Conservation (phyloP, 2,329 filamentous ascomycete genomes). For the Mollisia scopiformis region DNA sequence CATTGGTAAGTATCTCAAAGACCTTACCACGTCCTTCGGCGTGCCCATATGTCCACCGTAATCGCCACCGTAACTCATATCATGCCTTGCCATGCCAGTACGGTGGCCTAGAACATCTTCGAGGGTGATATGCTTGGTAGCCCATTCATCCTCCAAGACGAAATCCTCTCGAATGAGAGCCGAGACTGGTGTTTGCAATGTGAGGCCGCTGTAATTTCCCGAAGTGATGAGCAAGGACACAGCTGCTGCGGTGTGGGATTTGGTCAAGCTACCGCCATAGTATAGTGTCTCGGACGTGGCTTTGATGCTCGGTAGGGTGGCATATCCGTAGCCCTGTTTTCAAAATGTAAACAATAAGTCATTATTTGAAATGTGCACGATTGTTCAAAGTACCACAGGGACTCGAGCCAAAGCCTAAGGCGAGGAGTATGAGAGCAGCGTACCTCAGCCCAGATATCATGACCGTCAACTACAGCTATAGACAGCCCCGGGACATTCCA, state of each 20-base stretch:
- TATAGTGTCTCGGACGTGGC: slow-evolving; percentile 54
- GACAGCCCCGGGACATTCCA: slow-evolving; percentile 54
- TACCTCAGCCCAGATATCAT: slow-evolving; percentile 45
- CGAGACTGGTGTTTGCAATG: slow-evolving; percentile 52
- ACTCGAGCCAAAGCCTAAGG: not conserved
- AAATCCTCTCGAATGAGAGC: slow-evolving; percentile 55
- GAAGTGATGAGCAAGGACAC: slow-evolving; percentile 53
- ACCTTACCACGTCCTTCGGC: slow-evolving; percentile 40
- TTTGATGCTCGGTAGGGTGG: slow-evolving; percentile 39
- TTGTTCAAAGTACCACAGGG: not conserved
- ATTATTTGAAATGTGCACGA: too few relatives aligned
- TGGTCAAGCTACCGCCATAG: slow-evolving; percentile 58
- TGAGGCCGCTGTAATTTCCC: slow-evolving; percentile 39
- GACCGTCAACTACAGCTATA: slow-evolving; percentile 50
- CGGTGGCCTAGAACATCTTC: slow-evolving; percentile 58
- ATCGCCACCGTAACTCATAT: slow-evolving; percentile 38
- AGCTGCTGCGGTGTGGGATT: slow-evolving; percentile 54
- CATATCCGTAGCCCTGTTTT: slow-evolving; percentile 43
- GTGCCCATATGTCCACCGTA: slow-evolving; percentile 35
- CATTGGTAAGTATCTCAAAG: slow-evolving; percentile 49
- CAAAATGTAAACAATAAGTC: too few relatives aligned
- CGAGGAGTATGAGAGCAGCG: slow-evolving; percentile 7
- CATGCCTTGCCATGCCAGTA: slow-evolving; percentile 51
- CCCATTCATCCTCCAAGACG: slow-evolving; percentile 48
- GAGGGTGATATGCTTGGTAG: slow-evolving; percentile 52